Evolutionary conservation across 176 grass and related monocot species (phyloP), one percentile per base, ranked within the genome.

Genomic region (Guadua angustifolia): DNA sequence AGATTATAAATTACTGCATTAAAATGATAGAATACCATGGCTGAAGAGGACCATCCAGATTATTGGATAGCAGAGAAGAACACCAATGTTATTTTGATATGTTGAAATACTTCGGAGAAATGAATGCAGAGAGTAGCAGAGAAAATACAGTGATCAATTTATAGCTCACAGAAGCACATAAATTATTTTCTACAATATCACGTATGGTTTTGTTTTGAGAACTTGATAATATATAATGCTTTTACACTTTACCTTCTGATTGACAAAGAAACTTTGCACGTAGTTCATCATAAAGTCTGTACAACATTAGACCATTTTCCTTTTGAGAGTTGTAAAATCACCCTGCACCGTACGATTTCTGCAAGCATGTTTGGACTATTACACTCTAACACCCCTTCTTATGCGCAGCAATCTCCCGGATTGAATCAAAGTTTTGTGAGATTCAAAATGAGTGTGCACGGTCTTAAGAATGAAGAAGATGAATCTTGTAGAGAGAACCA

Each of bases 241-340:
- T 86, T 55, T 73, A 83, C 29, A 84, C 17, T 32, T 84, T 29
- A 47, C 40, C 55, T 51, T n/a, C 25, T 84, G 19, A 29, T 45
- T 83, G 66, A 16, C 15, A 50, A 57, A 78, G 9, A 24, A 86
- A 65, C 45, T 86, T 77, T 85, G 77, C 44, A 46, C 19, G 39
- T 55, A 57, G 19, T 25, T 77, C 0, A n/a, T 77, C 38, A 49
- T 7, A 21, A 64, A 19, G 43, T 82, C 8, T 24, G 42, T n/a
- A 39, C 29, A 56, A 29, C 17, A 65, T 1, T 15, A 0, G 19
- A 61, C 5, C 6, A 16, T 33, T 69, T 21, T 29, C 16, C 9
- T 51, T 21, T 3, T 50, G 4, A 62, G 4, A 42, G 15, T 1
- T 46, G 36, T 56, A 50, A 74, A 74, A 35, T 69, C 51, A 51